Evolutionary conservation across 371 early-diverging fungal species (phyloP).

Genomic region (Mucor lusitanicus): DNA sequence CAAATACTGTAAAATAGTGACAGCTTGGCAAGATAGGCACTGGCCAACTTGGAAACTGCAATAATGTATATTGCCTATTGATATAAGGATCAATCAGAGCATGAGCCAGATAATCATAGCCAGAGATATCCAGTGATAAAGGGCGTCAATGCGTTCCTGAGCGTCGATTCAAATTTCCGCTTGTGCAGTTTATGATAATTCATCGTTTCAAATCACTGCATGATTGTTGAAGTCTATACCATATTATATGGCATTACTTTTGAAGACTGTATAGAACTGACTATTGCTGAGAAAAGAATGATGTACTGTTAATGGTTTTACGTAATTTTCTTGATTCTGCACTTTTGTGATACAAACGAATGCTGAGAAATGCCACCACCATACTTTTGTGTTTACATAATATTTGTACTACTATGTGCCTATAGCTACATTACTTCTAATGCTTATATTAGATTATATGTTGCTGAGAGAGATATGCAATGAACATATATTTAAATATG

Average conservation of each 20-base stretch:
- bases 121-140: no score
- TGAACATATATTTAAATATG: no score
- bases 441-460: no score
- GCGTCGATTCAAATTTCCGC: not conserved
- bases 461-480: no score
- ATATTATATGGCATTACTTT: not conserved
- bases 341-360: not conserved
- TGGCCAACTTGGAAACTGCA: no score
- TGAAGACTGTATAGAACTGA: not conserved
- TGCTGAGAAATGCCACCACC: not conserved
- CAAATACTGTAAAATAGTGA: not conserved
- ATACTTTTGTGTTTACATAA: not conserved
- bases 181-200: not conserved
- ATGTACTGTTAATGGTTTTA: not conserved
- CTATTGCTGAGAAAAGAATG: not conserved
- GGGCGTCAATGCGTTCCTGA: not conserved
- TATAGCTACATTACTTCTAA: no score
- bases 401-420: no score
- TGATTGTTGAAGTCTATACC: no score
- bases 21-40: no score
- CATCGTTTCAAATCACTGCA: not conserved
- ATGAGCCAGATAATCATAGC: no score
- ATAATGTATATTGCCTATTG: no score
- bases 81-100: no score
- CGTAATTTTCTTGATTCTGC: not conserved